Evolutionary conservation across 2,329 filamentous ascomycete species (phyloP), one percentile per base, ranked within the genome.

Genomic region (Thelonectria olida): DNA sequence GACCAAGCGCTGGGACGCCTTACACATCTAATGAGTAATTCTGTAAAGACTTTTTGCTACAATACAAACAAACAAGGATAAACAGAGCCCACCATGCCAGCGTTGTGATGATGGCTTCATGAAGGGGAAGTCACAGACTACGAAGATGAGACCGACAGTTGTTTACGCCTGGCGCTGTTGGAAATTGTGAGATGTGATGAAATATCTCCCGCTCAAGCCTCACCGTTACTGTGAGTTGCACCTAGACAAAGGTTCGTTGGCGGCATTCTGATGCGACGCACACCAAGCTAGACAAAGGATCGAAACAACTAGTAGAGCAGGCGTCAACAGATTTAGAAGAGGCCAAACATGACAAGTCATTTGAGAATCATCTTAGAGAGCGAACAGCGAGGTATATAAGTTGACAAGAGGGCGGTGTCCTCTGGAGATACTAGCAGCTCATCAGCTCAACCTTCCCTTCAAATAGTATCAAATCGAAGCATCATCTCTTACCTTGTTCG

Each of bases 1-100:
- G 69, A 80, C 76, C 78, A 79, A 79, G 78, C 73, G 77, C 77
- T 80, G 78, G 75, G 73, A 75, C 68, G 72, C 68, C 72, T 72
- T 74, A 65, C 54, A 63, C 56, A 62, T 54, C 34, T 72, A 72
- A 68, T 67, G 56, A 65, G 60, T 72, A 72, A 67, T 71, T 64
- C 31, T 56, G 66, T 53, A 49, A 51, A 47, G 39, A 49, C 19
- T 28, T 51, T 42, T 54, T 9, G 20, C n/a, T n/a, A 38, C 45
- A 34, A 34, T 34, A 34, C 31, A 10, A 34, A 31, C 28, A 31
- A 31, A n/a, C n/a, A n/a, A n/a, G n/a, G n/a, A n/a, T n/a, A n/a
- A n/a, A n/a, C n/a, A n/a, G n/a, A n/a, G n/a, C n/a, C n/a, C n/a
- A n/a, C n/a, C 12, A 15, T 15, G 31, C 6, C 9, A 10, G 31